These are phyloP conservation scores for Tylopilus subfusipes DNA, from an alignment of 768 basidiomycete genomes.

Conservation along the genomic window DNA sequence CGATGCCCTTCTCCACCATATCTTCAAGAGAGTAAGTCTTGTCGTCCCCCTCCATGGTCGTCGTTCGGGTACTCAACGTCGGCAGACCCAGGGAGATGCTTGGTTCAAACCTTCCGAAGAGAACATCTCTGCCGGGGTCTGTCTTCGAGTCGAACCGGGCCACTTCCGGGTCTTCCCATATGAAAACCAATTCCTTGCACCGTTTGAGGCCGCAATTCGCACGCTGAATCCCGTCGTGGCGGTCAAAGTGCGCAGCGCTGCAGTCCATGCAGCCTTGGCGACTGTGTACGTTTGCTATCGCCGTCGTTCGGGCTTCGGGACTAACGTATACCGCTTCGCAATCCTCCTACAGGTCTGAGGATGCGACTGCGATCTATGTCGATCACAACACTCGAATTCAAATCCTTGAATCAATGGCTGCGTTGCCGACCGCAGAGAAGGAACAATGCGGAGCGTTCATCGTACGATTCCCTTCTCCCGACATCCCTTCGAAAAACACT, in stretches of 20 bases:
- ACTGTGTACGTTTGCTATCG: slow-evolving; percentile 50
- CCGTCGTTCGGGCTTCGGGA: background rate
- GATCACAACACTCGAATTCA: slow-evolving; percentile 84
- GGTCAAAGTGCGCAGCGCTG: slow-evolving; percentile 75
- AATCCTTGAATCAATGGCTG: slow-evolving; percentile 66
- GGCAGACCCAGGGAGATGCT: slow-evolving; percentile 74
- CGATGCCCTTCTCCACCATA: slow-evolving; percentile 75
- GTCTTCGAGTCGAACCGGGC: slow-evolving; percentile 63
- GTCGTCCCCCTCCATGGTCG: background rate
- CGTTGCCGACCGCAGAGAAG: slow-evolving; percentile 77
- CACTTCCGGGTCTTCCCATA: slow-evolving; percentile 83
- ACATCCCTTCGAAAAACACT: background rate
- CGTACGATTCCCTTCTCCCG: slow-evolving; percentile 38
- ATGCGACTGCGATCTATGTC: slow-evolving; percentile 61
- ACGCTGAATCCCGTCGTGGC: slow-evolving; percentile 80
- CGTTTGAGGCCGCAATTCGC: slow-evolving; percentile 78
- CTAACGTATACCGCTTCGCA: slow-evolving; percentile 10
- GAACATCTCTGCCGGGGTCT: slow-evolving; percentile 76
- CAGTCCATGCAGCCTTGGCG: slow-evolving; percentile 73
- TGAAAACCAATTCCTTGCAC: slow-evolving; percentile 73
- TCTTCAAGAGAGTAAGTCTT: slow-evolving; percentile 64
- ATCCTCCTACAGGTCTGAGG: slow-evolving; percentile 44
- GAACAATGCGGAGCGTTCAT: slow-evolving; percentile 90
- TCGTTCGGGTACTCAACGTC: background rate
- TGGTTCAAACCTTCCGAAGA: slow-evolving; percentile 88